phyloP scores from a whole-genome alignment of 2,329 filamentous ascomycete species.

The Ophiostoma ips region DNA sequence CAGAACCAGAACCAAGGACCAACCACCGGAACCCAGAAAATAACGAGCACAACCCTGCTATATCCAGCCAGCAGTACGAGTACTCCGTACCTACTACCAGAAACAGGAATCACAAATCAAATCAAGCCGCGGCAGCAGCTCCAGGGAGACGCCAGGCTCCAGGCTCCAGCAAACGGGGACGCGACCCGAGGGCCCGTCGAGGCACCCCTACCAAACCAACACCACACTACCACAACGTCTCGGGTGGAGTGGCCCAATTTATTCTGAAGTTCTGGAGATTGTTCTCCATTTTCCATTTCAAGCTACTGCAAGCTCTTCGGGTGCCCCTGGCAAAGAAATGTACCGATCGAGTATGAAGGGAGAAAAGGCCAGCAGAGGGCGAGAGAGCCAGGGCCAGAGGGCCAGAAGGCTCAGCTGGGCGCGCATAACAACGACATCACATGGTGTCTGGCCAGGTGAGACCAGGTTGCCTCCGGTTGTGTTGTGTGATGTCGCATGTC shows the following conservation, averaged over 20 bases:
- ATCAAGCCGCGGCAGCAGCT: no score
- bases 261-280: no score
- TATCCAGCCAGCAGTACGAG: no score
- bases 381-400: neutral
- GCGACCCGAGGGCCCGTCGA: slow-evolving; percentile 8
- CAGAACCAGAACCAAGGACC: neutral
- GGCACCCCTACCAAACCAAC: neutral
- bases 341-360: neutral
- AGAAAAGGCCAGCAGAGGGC: neutral
- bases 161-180: slow-evolving; percentile 4
- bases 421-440: neutral
- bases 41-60: no score
- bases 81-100: no score
- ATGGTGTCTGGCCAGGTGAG: neutral
- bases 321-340: neutral
- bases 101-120: no score
- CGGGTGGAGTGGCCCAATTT: no score
- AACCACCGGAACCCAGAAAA: neutral
- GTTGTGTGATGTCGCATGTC: neutral
- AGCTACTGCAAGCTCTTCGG: slow-evolving; percentile 7
- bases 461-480: neutral
- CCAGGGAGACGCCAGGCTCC: no score
- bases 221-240: neutral
- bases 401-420: neutral
- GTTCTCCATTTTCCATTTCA: neutral